These are phyloP conservation scores for Debaryomyces coudertii DNA, from an alignment of 1,139 yeast species.

Conservation along the genomic window DNA sequence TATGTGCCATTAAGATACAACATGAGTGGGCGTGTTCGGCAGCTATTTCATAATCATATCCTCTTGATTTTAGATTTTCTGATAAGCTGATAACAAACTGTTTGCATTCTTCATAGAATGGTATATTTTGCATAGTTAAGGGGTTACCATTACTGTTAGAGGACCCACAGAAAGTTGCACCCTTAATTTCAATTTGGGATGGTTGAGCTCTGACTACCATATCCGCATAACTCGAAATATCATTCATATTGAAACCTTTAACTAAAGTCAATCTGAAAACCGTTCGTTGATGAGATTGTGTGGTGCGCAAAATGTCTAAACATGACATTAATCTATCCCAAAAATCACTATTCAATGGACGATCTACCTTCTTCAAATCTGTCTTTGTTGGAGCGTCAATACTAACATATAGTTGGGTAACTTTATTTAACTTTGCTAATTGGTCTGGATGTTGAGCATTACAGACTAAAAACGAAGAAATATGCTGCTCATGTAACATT, in stretches of 20 bases:
- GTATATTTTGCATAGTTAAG: slow-evolving; percentile 92
- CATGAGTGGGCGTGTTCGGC: slow-evolving; percentile 97
- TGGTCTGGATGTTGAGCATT: slow-evolving; percentile 96
- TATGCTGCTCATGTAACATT: slow-evolving; percentile 75
- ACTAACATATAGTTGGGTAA: slow-evolving; percentile 88
- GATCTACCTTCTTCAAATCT: slow-evolving; percentile 79
- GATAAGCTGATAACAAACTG: slow-evolving; percentile 67
- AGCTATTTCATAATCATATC: slow-evolving; percentile 76
- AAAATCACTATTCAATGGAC: slow-evolving; percentile 87
- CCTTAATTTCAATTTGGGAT: slow-evolving; percentile 88
- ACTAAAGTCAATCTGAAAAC: slow-evolving; percentile 90
- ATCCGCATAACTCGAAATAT: slow-evolving; percentile 84
- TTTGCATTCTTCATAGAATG: slow-evolving; percentile 90
- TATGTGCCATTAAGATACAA: slow-evolving; percentile 82
- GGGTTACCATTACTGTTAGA: slow-evolving; percentile 82
- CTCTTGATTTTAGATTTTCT: slow-evolving; percentile 60
- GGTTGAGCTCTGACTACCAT: slow-evolving; percentile 83
- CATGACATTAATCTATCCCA: slow-evolving; percentile 89
- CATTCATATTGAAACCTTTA: slow-evolving; percentile 88
- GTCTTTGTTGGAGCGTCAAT: slow-evolving; percentile 89
- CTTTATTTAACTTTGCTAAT: slow-evolving; percentile 66
- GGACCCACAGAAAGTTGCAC: slow-evolving; percentile 93
- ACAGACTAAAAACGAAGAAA: slow-evolving; percentile 87
- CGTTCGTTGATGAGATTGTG: slow-evolving; percentile 81
- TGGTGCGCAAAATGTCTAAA: slow-evolving; percentile 73